A percentile compares a stretch with the other conserved stretches of the same genome.
phyloP scores from a whole-genome alignment of 1,284 basidiomycete species.

The Tilletiopsis washingtonensis region DNA sequence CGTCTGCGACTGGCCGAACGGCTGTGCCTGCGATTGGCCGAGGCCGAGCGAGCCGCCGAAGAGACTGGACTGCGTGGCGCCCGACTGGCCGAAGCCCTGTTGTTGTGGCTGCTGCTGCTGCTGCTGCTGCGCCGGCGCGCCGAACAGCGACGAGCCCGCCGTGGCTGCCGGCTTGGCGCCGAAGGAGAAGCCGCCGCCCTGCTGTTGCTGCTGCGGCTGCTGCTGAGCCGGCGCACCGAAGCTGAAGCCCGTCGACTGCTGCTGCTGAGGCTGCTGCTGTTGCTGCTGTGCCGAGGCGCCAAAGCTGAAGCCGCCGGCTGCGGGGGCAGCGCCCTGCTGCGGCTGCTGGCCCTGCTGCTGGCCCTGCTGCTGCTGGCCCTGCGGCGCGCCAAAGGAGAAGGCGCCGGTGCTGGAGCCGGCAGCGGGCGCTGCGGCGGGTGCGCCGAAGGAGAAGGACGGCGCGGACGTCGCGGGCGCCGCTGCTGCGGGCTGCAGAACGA shows the following conservation, averaged over 20 bases:
- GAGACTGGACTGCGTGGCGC: not conserved
- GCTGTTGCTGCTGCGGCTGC: conserved; percentile 11
- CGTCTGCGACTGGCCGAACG: not conserved
- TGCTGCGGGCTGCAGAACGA: not conserved
- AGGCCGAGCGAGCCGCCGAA: not conserved
- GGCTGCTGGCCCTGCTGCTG: conserved; percentile 1
- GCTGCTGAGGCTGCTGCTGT: conserved; percentile 4
- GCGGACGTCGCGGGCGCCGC: too few species aligned
- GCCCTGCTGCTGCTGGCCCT: conserved; percentile 9
- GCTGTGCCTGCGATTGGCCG: not conserved
- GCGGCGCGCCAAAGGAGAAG: conserved; percentile 27
- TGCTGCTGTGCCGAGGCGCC: not conserved
- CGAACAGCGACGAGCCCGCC: not conserved
- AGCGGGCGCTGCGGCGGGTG: too few species aligned
- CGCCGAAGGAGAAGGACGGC: not conserved
- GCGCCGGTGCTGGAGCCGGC: conserved; percentile 10
- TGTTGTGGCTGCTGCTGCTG: conserved; percentile 9
- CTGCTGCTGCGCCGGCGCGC: conserved; percentile 3
- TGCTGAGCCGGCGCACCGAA: not conserved
- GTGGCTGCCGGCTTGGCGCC: conserved; percentile 12
- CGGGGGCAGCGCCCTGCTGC: too few species aligned
- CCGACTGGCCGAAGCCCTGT: too few species aligned
- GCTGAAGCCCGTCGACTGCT: conserved; percentile 2
- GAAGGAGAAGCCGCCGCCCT: conserved; percentile 12
- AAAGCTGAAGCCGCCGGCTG: not conserved